phyloP scores from a whole-genome alignment of 2,329 filamentous ascomycete genomes.

The Pseudogymnoascus sp. region DNA sequence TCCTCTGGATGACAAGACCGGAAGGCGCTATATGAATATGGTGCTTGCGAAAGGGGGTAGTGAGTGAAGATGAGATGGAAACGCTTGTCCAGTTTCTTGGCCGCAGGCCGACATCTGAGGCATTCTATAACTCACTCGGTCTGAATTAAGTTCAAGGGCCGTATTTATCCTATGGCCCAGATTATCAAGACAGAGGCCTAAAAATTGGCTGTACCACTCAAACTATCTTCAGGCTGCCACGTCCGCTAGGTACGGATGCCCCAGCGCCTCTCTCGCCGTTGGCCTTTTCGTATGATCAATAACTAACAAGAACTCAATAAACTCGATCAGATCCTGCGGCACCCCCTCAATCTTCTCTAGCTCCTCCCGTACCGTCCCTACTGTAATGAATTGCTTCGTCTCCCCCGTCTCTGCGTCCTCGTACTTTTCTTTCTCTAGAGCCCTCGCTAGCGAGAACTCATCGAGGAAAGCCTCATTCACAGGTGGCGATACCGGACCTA shows the following conservation, averaged over 20 bases:
- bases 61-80: slow-evolving; percentile 45
- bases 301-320: slow-evolving; percentile 13
- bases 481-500: slow-evolving; percentile 17
- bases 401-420: slow-evolving; percentile 3
- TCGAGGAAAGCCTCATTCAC: slow-evolving; percentile 1
- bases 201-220: not conserved
- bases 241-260: slow-evolving; percentile 11
- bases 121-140: slow-evolving; percentile 17
- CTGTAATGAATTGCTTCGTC: slow-evolving; percentile 8
- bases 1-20: slow-evolving; percentile 40
- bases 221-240: not conserved
- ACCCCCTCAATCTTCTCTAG: slow-evolving; percentile 12
- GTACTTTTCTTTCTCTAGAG: slow-evolving; percentile 2
- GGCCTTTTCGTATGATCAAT: slow-evolving; percentile 16
- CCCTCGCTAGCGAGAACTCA: not conserved
- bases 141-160: not conserved
- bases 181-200: not conserved
- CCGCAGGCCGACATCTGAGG: slow-evolving; percentile 32
- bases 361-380: slow-evolving; percentile 13
- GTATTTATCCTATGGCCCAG: not conserved
- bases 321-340: slow-evolving; percentile 12
- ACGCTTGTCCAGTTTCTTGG: slow-evolving; percentile 46
- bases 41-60: slow-evolving; percentile 47
- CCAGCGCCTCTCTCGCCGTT: slow-evolving; percentile 12
- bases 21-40: slow-evolving; percentile 40